Conservation (phyloP, 2,329 filamentous ascomycete genomes). For the Penicillium sp. region DNA sequence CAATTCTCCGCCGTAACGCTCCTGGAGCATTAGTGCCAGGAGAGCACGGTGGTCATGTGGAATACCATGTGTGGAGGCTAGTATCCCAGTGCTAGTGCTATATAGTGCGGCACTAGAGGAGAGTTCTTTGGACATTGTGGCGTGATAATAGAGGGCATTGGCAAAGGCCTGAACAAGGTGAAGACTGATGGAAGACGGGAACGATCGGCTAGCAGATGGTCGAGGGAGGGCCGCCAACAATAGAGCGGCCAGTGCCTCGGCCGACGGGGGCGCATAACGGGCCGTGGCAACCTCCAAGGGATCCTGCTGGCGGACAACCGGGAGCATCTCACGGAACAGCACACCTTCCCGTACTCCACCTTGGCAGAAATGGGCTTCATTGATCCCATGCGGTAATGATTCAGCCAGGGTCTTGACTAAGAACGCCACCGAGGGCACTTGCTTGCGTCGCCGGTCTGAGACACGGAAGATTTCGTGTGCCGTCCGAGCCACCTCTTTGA, state of each 20-base stretch:
- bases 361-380: slow-evolving; percentile 69
- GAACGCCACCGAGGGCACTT: slow-evolving; percentile 73
- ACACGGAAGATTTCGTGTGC: slow-evolving; percentile 54
- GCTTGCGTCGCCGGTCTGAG: slow-evolving; percentile 64
- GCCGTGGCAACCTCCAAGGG: slow-evolving; percentile 57
- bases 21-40: slow-evolving; percentile 27
- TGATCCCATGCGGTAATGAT: slow-evolving; percentile 57
- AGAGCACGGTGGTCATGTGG: slow-evolving; percentile 29
- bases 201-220: slow-evolving; percentile 13
- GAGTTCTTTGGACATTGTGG: slow-evolving; percentile 27
- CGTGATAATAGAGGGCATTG: slow-evolving; percentile 28
- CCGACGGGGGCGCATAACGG: slow-evolving; percentile 42
- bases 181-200: slow-evolving; percentile 22
- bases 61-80: slow-evolving; percentile 29
- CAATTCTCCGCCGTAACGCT: slow-evolving; percentile 28
- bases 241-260: slow-evolving; percentile 40
- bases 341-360: slow-evolving; percentile 78
- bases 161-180: slow-evolving; percentile 26
- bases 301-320: slow-evolving; percentile 51
- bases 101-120: slow-evolving; percentile 27
- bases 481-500: slow-evolving; percentile 23
- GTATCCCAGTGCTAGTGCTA: slow-evolving; percentile 27
- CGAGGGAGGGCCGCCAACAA: slow-evolving; percentile 43
- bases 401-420: slow-evolving; percentile 63
- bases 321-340: slow-evolving; percentile 57